These are phyloP conservation scores for Phaeomoniella chlamydospora DNA, from an alignment of 2,329 filamentous ascomycete genomes.

Conservation along the genomic window DNA sequence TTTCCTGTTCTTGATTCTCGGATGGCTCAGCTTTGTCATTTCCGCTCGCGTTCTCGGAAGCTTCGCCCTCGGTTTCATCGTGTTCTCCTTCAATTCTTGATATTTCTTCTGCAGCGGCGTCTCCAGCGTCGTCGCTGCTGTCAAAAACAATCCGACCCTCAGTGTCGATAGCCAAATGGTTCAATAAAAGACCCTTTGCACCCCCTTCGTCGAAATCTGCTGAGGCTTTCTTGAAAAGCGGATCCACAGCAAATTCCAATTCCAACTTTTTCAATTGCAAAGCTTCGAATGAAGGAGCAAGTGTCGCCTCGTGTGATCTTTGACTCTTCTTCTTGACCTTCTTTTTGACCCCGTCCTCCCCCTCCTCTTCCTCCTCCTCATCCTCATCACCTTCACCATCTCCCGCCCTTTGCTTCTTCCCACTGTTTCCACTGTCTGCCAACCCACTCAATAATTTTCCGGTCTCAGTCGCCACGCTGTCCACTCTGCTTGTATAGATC, in stretches of 20 bases:
- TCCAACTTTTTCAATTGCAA: conserved; percentile 95
- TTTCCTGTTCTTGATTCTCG: conserved; percentile 46
- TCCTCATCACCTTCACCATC: conserved; percentile 50
- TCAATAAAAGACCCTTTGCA: conserved; percentile 84
- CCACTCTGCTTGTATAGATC: conserved; percentile 96
- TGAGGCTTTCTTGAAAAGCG: conserved; percentile 97
- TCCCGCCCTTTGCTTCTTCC: conserved; percentile 46
- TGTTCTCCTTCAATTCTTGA: conserved; percentile 23
- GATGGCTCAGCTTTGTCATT: conserved; percentile 17
- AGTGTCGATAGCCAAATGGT: conserved; percentile 90
- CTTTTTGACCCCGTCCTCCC: conserved; percentile 31
- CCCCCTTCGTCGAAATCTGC: conserved; percentile 98
- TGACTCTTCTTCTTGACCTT: conserved; percentile 58
- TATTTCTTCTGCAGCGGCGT: conserved; percentile 27
- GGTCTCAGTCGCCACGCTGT: conserved; percentile 95
- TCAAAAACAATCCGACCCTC: conserved; percentile 94
- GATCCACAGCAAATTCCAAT: conserved; percentile 89
- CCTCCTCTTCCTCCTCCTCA: conserved; percentile 37
- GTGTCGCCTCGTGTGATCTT: conserved; percentile 80
- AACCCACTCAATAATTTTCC: conserved; percentile 87
- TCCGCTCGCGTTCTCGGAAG: conserved; percentile 9
- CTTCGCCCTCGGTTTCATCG: conserved; percentile 21
- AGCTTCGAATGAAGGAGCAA: conserved; percentile 76
- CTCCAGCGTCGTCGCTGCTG: conserved; percentile 73
- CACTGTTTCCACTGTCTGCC: conserved; percentile 61